Base-by-base conservation (phyloP, 768 basidiomycete genomes). In the Lactifluus pinguis region DNA sequence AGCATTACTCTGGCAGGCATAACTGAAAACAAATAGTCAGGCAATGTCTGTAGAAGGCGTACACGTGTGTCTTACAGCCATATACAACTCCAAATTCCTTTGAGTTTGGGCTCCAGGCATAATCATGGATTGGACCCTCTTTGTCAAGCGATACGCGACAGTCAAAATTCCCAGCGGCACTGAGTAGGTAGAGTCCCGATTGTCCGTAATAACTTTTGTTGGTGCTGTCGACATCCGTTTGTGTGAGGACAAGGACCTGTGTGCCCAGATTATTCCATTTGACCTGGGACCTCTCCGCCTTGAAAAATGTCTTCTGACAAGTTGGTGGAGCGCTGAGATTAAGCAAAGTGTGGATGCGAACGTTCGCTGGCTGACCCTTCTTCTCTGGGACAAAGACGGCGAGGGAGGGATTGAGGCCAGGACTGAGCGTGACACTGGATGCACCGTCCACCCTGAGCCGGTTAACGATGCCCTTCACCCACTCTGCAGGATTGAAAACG, bases 161-260 rank as follows among this genome's bases (percentile, higher is more conserved):
- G 70, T 98, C 95, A 67, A 94, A 98, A 67, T 92, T 90, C 15
- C 95, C 95, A 9, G 92, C 87, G 17, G 93, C 85, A 65, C 87
- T 93, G 63, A 98, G 82, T 14, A 98, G 80, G 74, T 95, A 98
- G 69, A 99, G 76, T 55, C 92, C 91, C 2, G 95, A 97, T 77
- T 98, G 95, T 56, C 97, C 97, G 66, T 98, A 99, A 73, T 99
- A 99, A 68, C 87, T 94, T 81, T 91, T 97, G 73, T 95, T 95
- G 49, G 91, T 87, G 71, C 91, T 92, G 70, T 99, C 95, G 55
- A 98, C 95, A 68, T 99, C 97, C 4, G 95, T 95, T 69, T 95
- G 92, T 0, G 95, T 95, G 41, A 98, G 74, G 61, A 98, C 80
- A 57, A 99, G 77, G 2, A 95, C 88, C 69, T 92, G 91, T 0